phyloP scores from a whole-genome alignment of 1,139 yeast genomes.

The Petasospora fabianii region DNA sequence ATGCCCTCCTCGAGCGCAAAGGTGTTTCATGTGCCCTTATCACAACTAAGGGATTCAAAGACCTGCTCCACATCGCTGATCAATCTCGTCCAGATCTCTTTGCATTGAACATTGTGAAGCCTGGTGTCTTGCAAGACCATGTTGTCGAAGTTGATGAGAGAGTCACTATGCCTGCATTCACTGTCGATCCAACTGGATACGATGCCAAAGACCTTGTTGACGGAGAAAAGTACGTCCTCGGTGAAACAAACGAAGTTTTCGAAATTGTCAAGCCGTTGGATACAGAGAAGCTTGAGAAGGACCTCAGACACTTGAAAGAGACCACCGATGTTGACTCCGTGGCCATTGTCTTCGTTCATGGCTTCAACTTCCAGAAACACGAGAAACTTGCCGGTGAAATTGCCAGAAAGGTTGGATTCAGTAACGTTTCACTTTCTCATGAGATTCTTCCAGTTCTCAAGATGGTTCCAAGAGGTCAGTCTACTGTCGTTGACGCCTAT shows the following conservation, averaged over 20 bases:
- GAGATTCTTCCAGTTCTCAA: constrained; percentile 71
- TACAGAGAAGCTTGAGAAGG: constrained; percentile 23
- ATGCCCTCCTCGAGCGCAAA: constrained; percentile 64
- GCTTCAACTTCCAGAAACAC: constrained; percentile 65
- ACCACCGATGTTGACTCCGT: constrained; percentile 56
- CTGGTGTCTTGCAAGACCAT: constrained; percentile 53
- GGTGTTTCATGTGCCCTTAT: constrained; percentile 62
- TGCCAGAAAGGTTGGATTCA: constrained; percentile 57
- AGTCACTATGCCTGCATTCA: constrained; percentile 26
- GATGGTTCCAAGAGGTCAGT: constrained; percentile 64
- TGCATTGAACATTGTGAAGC: constrained; percentile 49
- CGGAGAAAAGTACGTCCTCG: constrained; percentile 28
- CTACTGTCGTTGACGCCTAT: constrained; percentile 75
- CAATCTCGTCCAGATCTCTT: constrained; percentile 66
- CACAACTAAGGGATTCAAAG: constrained; percentile 63
- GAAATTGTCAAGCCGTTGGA: constrained; percentile 42
- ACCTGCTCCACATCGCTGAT: constrained; percentile 61
- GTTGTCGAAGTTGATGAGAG: constrained; percentile 71
- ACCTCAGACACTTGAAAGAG: constrained; percentile 37
- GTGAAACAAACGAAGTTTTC: constrained; percentile 53
- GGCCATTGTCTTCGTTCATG: constrained; percentile 66
- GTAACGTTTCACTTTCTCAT: constrained; percentile 59
- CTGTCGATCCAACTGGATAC: constrained; percentile 25
- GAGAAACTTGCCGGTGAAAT: constrained; percentile 54
- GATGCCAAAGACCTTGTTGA: constrained; percentile 20